Conservation (phyloP, 495 filamentous ascomycete species). For the Xylaria nigripes region DNA sequence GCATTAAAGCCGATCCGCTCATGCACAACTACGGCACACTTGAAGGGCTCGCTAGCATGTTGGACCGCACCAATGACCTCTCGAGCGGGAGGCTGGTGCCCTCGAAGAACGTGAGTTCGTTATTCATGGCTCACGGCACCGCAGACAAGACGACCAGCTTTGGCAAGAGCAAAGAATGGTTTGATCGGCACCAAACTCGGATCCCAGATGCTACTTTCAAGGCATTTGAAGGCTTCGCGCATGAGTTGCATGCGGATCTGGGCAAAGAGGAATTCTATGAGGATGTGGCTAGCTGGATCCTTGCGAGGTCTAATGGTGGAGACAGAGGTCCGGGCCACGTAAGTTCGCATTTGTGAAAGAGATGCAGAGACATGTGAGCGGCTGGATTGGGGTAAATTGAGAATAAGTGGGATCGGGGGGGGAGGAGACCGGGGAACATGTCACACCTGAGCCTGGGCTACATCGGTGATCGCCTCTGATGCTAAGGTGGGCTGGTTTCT, state of each 20-base stretch:
- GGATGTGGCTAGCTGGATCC: slow-evolving; percentile 70
- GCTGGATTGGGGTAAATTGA: background rate
- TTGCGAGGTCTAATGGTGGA: slow-evolving; percentile 34
- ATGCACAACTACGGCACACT: slow-evolving; percentile 74
- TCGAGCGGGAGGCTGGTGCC: slow-evolving; percentile 34
- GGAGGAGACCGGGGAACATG: background rate
- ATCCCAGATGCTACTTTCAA: slow-evolving; percentile 60
- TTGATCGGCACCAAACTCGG: slow-evolving; percentile 38
- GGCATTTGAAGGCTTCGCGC: slow-evolving; percentile 69
- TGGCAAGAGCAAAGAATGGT: slow-evolving; percentile 52
- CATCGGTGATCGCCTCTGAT: background rate
- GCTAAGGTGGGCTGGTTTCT: slow-evolving; percentile 4
- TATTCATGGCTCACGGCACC: slow-evolving; percentile 63
- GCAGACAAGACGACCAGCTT: slow-evolving; percentile 58
- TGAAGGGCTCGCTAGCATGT: slow-evolving; percentile 62
- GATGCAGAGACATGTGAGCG: background rate
- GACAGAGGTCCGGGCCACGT: background rate
- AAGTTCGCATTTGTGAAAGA: slow-evolving; percentile 2
- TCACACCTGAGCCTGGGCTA: background rate
- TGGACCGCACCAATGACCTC: slow-evolving; percentile 56
- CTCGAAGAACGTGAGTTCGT: slow-evolving; percentile 27
- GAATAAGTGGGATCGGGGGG: background rate
- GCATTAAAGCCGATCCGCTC: slow-evolving; percentile 53
- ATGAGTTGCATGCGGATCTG: slow-evolving; percentile 68
- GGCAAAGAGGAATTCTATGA: slow-evolving; percentile 53